These are phyloP conservation scores for Podaxis sp. DNA, from an alignment of 768 basidiomycete species.

Conservation along the genomic window DNA sequence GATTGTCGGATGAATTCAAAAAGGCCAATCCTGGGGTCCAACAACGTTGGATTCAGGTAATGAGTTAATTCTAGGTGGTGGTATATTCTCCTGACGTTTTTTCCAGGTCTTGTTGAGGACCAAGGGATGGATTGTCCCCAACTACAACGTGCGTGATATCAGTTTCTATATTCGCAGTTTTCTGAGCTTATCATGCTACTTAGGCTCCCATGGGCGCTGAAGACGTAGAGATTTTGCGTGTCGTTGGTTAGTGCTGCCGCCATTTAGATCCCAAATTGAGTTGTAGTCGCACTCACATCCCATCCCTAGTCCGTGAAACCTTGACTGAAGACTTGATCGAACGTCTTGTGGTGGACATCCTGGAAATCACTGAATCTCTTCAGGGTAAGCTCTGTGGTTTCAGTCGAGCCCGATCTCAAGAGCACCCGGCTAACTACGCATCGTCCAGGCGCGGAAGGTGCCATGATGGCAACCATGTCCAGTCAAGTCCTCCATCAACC, in stretches of 20 bases:
- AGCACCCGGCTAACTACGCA: neutral
- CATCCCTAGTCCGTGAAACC: slow-evolving; percentile 40
- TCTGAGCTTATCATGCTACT: neutral
- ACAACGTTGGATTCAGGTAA: slow-evolving; percentile 47
- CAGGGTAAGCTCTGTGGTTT: slow-evolving; percentile 29
- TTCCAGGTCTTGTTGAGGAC: slow-evolving; percentile 36
- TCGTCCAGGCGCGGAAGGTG: slow-evolving; percentile 17
- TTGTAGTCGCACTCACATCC: neutral
- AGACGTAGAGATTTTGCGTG: slow-evolving; percentile 53
- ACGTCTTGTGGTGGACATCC: slow-evolving; percentile 45
- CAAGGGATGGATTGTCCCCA: slow-evolving; percentile 62
- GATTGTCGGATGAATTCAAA: slow-evolving; percentile 47
- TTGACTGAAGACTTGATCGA: slow-evolving; percentile 49
- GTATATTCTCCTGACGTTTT: neutral
- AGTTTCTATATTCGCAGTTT: neutral
- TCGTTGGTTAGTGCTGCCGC: slow-evolving; percentile 28
- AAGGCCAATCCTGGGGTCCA: slow-evolving; percentile 47
- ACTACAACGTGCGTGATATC: slow-evolving; percentile 39
- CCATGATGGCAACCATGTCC: slow-evolving; percentile 21
- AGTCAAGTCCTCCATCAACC: slow-evolving; percentile 26
- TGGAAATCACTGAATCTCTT: slow-evolving; percentile 43
- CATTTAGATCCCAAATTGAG: neutral
- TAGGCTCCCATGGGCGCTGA: slow-evolving; percentile 48
- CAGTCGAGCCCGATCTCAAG: neutral
- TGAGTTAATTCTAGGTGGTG: neutral